Conservation (phyloP, 208 protist species). For the Leishmania lainsoni region DNA sequence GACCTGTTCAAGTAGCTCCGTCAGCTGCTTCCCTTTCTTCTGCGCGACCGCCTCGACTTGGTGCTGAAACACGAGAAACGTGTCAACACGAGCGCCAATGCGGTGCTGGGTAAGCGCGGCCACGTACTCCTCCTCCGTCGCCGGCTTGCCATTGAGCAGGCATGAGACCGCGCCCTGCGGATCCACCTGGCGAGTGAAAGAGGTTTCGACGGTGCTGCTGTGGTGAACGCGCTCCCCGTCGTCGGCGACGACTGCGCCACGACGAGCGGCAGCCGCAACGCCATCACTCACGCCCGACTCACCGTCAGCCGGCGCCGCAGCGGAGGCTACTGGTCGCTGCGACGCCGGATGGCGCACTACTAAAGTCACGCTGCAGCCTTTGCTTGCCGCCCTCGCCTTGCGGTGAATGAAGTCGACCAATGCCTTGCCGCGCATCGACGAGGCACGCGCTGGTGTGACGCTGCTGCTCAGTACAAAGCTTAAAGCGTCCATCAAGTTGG, state of each 20-base stretch:
- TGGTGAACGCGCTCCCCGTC: conserved; percentile 10
- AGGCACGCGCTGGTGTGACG: conserved; percentile 30
- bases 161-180: conserved; percentile 60
- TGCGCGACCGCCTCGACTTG: conserved; percentile 96
- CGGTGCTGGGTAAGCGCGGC: conserved; percentile 63
- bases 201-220: conserved; percentile 44
- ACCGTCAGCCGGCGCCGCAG: neutral
- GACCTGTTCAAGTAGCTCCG: conserved; percentile 96
- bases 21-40: conserved; percentile 95
- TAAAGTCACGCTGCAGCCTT: conserved; percentile 75
- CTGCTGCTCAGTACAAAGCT: conserved; percentile 96
- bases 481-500: conserved; percentile 99
- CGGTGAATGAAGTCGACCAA: conserved; percentile 94
- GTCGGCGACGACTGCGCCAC: conserved; percentile 6
- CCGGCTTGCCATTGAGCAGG: conserved; percentile 75
- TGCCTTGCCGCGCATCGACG: conserved; percentile 75
- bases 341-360: conserved; percentile 59
- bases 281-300: neutral
- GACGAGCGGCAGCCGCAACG: neutral
- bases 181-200: conserved; percentile 82
- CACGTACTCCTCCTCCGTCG: conserved; percentile 88
- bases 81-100: conserved; percentile 91
- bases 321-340: neutral
- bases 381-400: conserved; percentile 42
- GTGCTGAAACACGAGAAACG: conserved; percentile 97